Base-by-base conservation (phyloP, 257 asterid genomes). In the Cordia subcordata region DNA sequence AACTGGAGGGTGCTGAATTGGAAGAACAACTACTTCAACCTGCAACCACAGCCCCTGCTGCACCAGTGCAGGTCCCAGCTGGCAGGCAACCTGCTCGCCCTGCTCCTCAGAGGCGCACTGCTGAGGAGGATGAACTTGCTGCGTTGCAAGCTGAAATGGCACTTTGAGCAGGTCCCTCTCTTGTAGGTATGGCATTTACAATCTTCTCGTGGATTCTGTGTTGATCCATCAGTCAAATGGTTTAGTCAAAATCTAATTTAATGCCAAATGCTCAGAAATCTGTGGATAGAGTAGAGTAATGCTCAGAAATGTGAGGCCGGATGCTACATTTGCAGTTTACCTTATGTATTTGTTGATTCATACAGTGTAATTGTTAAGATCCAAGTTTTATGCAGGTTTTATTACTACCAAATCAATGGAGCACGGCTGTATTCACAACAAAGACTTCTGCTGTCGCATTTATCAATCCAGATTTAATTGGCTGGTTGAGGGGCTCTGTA, bases 1-100 rank as follows among this genome's bases (percentile, higher is more conserved):
- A 68, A 51, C 52, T 73, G 45, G 78, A 73, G 68, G 74, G 71
- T 46, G 68, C 68, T 11, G 71, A 68, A 21, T 68, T 73, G 62
- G 78, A 73, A 56, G 78, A 73, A 40, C 68, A 73, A 55, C 64
- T 73, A 35, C 74, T 73, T 64, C 78, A 73, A 44, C 75, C 78
- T 33, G 75, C 75, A 35, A 59, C 70, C 13, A 63, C 74, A 13
- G 78, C 78, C 39, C 78, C 74, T 62, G 67, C 58, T 27, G 68
- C 68, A 21, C 53, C 78, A 46, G 60, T 68, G 46, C 66, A 59
- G 16, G 68, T 73, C 27, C 74, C 86, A 61, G 71, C 61, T 13
- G 70, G 59, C 17, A 68, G 68, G 49, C 66, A 53, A 54, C 85
- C 75, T 44, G 53, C 60, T 23, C 66, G 51, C 42, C 76, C 72